A percentile compares a stretch with the other conserved stretches of the same genome.
These are phyloP conservation scores for Penicillium digitatum DNA, from an alignment of 2,329 filamentous ascomycete genomes.

Conservation along the genomic window DNA sequence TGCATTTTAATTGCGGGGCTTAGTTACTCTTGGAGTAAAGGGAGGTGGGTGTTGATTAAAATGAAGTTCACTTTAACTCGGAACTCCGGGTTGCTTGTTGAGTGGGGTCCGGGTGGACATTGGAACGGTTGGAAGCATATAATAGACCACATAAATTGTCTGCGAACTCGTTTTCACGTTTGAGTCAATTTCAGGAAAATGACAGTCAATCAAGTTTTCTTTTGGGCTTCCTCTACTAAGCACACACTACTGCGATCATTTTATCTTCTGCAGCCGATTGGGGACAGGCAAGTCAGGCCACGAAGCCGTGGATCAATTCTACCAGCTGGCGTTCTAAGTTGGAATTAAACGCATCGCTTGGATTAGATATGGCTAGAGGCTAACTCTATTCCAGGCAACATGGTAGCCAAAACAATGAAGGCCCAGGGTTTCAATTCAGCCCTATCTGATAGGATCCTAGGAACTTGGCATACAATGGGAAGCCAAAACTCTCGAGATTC, in stretches of 20 bases:
- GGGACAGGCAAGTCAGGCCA: not conserved
- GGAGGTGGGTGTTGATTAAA: not conserved
- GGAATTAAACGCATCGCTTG: too few relatives aligned
- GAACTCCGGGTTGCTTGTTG: conserved; percentile 2
- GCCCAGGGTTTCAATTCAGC: too few relatives aligned
- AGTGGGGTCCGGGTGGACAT: not conserved
- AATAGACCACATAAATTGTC: too few relatives aligned
- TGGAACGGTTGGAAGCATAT: not conserved
- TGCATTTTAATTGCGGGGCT: not conserved
- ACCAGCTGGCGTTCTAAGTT: conserved; percentile 2
- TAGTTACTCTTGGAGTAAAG: not conserved
- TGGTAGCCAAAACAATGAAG: not conserved
- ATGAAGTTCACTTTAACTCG: not conserved
- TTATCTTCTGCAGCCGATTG: conserved; percentile 2
- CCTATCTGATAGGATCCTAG: too few relatives aligned
- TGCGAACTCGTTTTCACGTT: too few relatives aligned
- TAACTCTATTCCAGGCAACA: not conserved
- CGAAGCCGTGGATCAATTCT: conserved; percentile 4
- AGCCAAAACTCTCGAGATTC: not conserved
- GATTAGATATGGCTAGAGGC: not conserved
- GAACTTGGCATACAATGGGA: not conserved
- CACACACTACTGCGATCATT: not conserved
- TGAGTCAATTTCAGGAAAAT: not conserved
- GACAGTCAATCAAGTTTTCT: conserved; percentile 6
- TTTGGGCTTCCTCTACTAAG: not conserved